These are phyloP conservation scores for Sphaceloma murrayae DNA, from an alignment of 2,329 filamentous ascomycete species.

Conservation along the genomic window DNA sequence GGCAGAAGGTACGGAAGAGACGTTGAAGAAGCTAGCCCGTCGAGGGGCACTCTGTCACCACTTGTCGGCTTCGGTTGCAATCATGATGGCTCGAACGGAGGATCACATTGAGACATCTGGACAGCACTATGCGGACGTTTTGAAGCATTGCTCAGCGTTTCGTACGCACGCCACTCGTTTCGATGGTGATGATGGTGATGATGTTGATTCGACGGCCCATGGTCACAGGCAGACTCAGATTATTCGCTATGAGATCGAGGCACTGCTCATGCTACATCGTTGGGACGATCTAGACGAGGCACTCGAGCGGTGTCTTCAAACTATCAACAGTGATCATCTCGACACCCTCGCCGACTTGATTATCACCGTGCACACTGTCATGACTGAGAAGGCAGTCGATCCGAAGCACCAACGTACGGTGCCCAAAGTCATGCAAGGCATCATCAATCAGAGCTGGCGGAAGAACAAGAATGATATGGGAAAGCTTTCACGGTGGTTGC, in stretches of 20 bases:
- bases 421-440: conserved; percentile 45
- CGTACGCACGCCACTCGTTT: conserved; percentile 38
- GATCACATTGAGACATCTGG: conserved; percentile 33
- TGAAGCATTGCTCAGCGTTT: conserved; percentile 53
- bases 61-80: conserved; percentile 42
- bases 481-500: conserved; percentile 65
- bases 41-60: conserved; percentile 64
- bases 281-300: conserved; percentile 58
- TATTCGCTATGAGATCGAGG: conserved; percentile 71
- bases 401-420: conserved; percentile 19
- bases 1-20: conserved; percentile 20
- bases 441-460: conserved; percentile 58
- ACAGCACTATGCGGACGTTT: conserved; percentile 53
- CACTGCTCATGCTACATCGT: conserved; percentile 53
- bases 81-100: conserved; percentile 41
- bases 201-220: too few relatives aligned
- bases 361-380: conserved; percentile 34
- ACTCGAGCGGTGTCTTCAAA: conserved; percentile 37
- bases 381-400: conserved; percentile 24
- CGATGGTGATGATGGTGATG: too few relatives aligned
- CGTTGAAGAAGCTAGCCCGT: conserved; percentile 42
- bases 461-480: conserved; percentile 40
- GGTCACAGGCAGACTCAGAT: conserved; percentile 60
- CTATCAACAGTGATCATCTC: conserved; percentile 30
- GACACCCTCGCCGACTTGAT: conserved; percentile 40